Evolutionary conservation across 805 yeast species (phyloP), one percentile per base, ranked within the genome.

Genomic region (Metschnikowia hibisci): DNA sequence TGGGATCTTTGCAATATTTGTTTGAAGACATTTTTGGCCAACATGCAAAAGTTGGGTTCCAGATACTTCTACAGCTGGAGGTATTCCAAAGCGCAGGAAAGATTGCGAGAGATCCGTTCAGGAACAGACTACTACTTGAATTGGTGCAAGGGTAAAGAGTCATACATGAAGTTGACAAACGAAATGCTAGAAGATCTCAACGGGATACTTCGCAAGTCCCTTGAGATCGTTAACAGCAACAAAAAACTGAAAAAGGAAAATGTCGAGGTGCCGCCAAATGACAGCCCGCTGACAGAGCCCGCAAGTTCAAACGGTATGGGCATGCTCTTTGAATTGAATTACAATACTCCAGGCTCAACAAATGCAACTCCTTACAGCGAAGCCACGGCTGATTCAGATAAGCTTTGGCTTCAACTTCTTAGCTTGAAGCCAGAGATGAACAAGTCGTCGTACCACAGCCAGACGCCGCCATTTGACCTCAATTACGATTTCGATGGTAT

Each of bases 21-120:
- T 31, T 36, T 49, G 34, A 30, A 36, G 18, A 40, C 42, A 1
- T 49, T 51, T 16, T 18, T 42, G n/a, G 42, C 31, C 16, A 32
- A 44, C 6, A 44, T 50, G 35, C 38, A 49, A 25, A 44, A 36
- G 13, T 41, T 53, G 43, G 47, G 45, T 15, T 42, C 52, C 16
- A 36, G 56, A 20, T 53, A 51, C 27, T 53, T 51, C 43, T 53
- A 53, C 45, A 46, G 55, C 37, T 53, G 56, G 56, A 25, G 55
- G 12, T 49, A 47, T 14, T n/a, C 38, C 14, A 53, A 49, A 30
- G 55, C 54, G 9, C 53, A 51, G 25, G 46, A 45, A 10, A 39
- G 41, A 16, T 42, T 52, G 37, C 42, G 34, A 7, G 15, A 15
- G 6, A 43, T 45, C 3, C 41, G 52, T 12, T 41, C 34, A n/a